Evolutionary conservation across 2,329 filamentous ascomycete species (phyloP).

Genomic region (Magnaporthiopsis rhizophila): DNA sequence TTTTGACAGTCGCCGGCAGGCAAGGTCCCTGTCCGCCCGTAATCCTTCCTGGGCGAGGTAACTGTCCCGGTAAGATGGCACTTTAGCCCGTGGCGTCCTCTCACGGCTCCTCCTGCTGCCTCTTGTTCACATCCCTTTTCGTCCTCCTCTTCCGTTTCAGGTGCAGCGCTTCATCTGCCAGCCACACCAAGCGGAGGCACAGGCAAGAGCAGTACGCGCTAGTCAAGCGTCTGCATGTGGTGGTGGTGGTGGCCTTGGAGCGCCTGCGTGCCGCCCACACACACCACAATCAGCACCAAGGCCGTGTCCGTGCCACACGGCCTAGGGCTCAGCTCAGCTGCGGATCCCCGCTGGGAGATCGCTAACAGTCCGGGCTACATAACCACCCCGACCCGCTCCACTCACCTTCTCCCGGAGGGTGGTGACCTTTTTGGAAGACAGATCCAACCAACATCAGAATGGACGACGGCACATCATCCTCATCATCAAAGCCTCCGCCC

Average conservation of each 20-base stretch:
- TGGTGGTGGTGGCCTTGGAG: background rate
- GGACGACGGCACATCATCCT: constrained; percentile 15
- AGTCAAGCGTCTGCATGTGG: background rate
- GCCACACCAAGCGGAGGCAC: background rate
- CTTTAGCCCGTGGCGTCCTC: background rate
- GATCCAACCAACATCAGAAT: constrained; percentile 16
- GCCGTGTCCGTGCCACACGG: background rate
- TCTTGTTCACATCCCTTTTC: background rate
- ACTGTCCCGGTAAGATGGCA: no score
- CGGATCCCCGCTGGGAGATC: no score
- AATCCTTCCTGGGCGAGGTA: background rate
- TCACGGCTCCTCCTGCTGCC: background rate
- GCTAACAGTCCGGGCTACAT: background rate
- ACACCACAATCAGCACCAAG: background rate
- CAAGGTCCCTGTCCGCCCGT: background rate
- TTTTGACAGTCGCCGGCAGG: no score
- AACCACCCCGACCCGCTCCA: constrained; percentile 1
- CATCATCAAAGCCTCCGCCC: constrained; percentile 18
- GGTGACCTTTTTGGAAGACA: constrained; percentile 17
- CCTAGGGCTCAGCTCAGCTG: background rate
- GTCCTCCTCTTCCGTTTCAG: no score
- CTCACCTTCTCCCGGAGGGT: constrained; percentile 1
- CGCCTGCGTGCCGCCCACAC: background rate
- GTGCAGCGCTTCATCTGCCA: no score
- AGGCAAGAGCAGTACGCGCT: background rate